These are phyloP conservation scores for Solanum sejunctum DNA, from an alignment of 257 asterid species.

Conservation along the genomic window DNA sequence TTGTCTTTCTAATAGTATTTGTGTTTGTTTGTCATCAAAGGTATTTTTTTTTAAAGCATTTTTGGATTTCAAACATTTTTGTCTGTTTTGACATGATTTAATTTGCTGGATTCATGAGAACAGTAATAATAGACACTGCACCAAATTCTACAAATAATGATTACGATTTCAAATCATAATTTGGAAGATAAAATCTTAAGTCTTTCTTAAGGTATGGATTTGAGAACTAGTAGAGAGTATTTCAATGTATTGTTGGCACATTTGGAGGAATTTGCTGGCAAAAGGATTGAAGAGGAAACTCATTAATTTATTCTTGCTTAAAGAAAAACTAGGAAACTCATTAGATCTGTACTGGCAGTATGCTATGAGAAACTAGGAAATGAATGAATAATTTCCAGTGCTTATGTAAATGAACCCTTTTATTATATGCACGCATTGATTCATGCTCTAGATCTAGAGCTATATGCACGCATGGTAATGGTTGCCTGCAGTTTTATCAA, in stretches of 20 bases:
- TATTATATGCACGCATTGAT: not conserved
- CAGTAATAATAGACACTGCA: not conserved
- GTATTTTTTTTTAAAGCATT: not conserved
- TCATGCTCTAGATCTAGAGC: no score
- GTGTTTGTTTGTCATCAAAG: not conserved
- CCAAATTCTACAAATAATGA: no score
- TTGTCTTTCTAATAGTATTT: not conserved
- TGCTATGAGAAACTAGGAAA: not conserved
- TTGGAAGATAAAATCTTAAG: no score
- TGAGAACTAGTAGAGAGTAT: not conserved
- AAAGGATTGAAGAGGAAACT: not conserved
- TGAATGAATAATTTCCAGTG: not conserved
- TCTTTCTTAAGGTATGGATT: not conserved
- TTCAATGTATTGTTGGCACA: not conserved
- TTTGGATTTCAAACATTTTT: not conserved
- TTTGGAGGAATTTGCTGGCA: not conserved
- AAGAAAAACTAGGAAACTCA: not conserved
- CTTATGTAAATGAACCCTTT: not conserved
- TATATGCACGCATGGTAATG: not conserved
- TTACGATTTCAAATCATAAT: no score
- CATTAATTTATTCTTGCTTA: not conserved
- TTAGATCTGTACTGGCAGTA: not conserved
- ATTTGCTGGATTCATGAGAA: not conserved
- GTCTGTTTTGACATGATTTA: not conserved
- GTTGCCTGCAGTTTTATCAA: not conserved